Evolutionary conservation across 108 stramenopile genomes (phyloP).

Genomic region (Cyclotella cryptica): DNA sequence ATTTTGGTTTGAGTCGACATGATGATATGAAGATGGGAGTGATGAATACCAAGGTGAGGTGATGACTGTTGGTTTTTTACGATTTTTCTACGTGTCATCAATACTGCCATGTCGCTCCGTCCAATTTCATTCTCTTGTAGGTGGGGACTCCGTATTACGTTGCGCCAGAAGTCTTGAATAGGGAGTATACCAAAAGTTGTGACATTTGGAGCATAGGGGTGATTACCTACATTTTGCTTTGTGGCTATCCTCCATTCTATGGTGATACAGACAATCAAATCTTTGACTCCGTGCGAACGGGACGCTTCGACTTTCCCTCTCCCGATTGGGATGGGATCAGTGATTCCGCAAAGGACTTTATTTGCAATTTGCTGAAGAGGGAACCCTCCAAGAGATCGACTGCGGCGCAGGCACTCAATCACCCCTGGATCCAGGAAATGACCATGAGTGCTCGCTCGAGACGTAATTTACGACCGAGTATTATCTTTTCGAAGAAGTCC

Average conservation of each 20-base stretch:
- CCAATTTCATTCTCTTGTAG: no score
- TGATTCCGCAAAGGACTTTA: slow-evolving; percentile 76
- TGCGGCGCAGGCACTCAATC: slow-evolving; percentile 74
- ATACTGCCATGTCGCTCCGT: no score
- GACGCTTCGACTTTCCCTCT: slow-evolving; percentile 82
- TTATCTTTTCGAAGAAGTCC: slow-evolving; percentile 41
- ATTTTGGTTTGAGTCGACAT: slow-evolving; percentile 97
- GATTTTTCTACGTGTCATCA: no score
- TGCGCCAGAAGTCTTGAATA: slow-evolving; percentile 93
- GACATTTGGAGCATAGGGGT: slow-evolving; percentile 98
- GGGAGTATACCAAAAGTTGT: slow-evolving; percentile 93
- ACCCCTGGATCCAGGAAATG: slow-evolving; percentile 76
- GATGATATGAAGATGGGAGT: slow-evolving; percentile 76
- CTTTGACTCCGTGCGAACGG: slow-evolving; percentile 73
- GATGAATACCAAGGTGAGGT: slow-evolving; percentile 87
- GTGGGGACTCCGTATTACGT: slow-evolving; percentile 92
- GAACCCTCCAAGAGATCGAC: slow-evolving; percentile 76
- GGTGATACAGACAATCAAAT: slow-evolving; percentile 65
- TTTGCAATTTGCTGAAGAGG: slow-evolving; percentile 64
- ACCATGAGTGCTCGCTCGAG: background rate
- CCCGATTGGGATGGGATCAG: slow-evolving; percentile 88
- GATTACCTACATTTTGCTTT: slow-evolving; percentile 89
- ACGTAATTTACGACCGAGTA: slow-evolving; percentile 27
- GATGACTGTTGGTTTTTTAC: no score
- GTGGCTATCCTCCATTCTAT: slow-evolving; percentile 86